phyloP scores from a whole-genome alignment of 1,284 basidiomycete species.

The Phellopilus nigrolimitatus region DNA sequence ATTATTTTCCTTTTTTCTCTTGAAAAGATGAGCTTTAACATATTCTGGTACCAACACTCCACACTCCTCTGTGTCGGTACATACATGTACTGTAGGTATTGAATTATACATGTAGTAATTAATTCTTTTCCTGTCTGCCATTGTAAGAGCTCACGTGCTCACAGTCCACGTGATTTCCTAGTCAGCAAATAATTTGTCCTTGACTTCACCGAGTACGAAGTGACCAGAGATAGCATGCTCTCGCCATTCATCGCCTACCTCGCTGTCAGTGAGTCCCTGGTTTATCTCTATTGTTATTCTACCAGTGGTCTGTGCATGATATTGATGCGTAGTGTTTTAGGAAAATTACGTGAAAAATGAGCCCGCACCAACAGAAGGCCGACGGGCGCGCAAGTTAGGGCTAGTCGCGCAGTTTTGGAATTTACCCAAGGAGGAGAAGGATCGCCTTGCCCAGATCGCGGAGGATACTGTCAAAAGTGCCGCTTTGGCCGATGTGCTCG shows the following conservation, averaged over 20 bases:
- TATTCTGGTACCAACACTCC: too few species aligned
- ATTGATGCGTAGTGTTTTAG: too few species aligned
- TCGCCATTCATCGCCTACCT: slow-evolving; percentile 16
- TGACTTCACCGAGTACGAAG: neutral
- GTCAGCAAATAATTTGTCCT: too few species aligned
- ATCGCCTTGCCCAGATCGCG: slow-evolving; percentile 4
- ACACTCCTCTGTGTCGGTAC: too few species aligned
- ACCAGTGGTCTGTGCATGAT: neutral
- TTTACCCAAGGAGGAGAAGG: slow-evolving; percentile 1
- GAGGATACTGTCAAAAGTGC: slow-evolving; percentile 4
- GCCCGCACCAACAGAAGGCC: slow-evolving; percentile 1
- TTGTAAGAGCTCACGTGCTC: too few species aligned
- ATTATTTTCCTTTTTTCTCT: too few species aligned
- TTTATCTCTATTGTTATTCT: neutral
- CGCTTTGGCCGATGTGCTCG: slow-evolving; percentile 8
- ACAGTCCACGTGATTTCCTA: too few species aligned
- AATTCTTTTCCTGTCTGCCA: too few species aligned
- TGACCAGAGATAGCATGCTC: too few species aligned
- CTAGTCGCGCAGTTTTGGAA: slow-evolving; percentile 12
- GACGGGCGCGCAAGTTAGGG: slow-evolving; percentile 8
- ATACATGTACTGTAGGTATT: too few species aligned
- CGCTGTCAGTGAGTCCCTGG: slow-evolving; percentile 15
- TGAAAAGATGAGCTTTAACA: too few species aligned
- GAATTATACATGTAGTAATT: too few species aligned
- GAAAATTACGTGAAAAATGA: slow-evolving; percentile 12